A percentile compares a stretch with the other conserved stretches of the same genome.
phyloP scores from a whole-genome alignment of 441 rosid genomes.

The Raphanus hybrid region DNA sequence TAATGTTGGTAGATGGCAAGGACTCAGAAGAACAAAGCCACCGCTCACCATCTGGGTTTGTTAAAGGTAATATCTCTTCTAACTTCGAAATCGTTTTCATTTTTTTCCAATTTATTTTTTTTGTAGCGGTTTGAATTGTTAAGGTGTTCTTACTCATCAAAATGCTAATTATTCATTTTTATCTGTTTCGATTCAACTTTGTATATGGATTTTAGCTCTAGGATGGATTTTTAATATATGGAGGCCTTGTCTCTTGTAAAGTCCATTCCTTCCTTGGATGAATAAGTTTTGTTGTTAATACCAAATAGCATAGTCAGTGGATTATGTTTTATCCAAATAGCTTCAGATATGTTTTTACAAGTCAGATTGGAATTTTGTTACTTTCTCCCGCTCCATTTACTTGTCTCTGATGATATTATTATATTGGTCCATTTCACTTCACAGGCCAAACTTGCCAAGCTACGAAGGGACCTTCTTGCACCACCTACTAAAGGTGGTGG shows the following conservation, averaged over 20 bases:
- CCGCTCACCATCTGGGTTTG: constrained; percentile 81
- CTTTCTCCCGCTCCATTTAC: background rate
- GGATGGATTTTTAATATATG: background rate
- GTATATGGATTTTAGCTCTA: background rate
- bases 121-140: constrained; percentile 17
- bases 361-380: background rate
- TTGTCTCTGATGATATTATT: background rate
- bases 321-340: background rate
- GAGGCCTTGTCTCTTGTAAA: background rate
- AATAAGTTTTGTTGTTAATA: background rate
- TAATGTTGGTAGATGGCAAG: constrained; percentile 31
- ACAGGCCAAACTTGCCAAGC: constrained; percentile 95
- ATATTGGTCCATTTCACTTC: constrained; percentile 20
- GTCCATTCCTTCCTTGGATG: background rate
- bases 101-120: background rate
- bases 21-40: constrained; percentile 45
- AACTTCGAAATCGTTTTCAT: background rate
- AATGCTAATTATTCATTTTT: background rate
- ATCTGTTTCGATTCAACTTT: background rate
- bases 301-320: background rate
- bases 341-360: background rate
- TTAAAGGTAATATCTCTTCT: constrained; percentile 64
- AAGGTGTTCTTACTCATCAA: background rate
- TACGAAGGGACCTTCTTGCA: constrained; percentile 89
- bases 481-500: constrained; percentile 92